Percentiles rank a stretch among this genome's conserved stretches.
These are phyloP conservation scores for Groenewaldozyma auringiensis DNA, from an alignment of 1,139 yeast genomes.

Conservation along the genomic window DNA sequence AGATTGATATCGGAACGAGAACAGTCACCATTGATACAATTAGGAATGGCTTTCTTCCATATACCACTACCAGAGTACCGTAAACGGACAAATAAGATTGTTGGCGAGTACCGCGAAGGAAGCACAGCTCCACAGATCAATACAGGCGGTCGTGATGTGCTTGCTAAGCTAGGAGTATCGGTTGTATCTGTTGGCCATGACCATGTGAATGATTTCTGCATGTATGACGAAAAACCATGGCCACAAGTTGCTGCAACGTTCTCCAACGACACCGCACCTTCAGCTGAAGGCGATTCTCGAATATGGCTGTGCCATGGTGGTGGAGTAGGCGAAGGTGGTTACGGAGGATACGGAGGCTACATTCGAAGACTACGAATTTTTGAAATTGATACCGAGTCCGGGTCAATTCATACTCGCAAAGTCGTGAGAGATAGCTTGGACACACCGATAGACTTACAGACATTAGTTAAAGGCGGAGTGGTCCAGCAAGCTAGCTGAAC, in stretches of 20 bases:
- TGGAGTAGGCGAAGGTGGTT: slow-evolving; percentile 89
- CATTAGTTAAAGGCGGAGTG: slow-evolving; percentile 44
- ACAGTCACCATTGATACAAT: slow-evolving; percentile 38
- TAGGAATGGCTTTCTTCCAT: slow-evolving; percentile 88
- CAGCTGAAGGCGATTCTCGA: slow-evolving; percentile 32
- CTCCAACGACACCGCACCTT: slow-evolving; percentile 9
- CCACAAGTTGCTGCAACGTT: background rate
- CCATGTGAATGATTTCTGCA: slow-evolving; percentile 87
- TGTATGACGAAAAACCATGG: slow-evolving; percentile 36
- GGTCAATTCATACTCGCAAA: slow-evolving; percentile 66
- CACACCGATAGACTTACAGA: slow-evolving; percentile 48
- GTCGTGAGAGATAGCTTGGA: slow-evolving; percentile 40
- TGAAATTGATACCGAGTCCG: slow-evolving; percentile 51
- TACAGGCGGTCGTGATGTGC: slow-evolving; percentile 51
- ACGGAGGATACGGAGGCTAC: slow-evolving; percentile 84
- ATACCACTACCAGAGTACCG: slow-evolving; percentile 84
- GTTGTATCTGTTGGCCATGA: slow-evolving; percentile 87
- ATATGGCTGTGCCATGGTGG: slow-evolving; percentile 94
- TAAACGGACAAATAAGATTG: slow-evolving; percentile 36
- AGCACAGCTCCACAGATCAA: slow-evolving; percentile 71
- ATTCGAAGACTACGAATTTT: slow-evolving; percentile 65
- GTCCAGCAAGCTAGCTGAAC: too few species aligned
- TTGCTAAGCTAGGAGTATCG: slow-evolving; percentile 57
- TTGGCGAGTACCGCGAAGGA: slow-evolving; percentile 63
- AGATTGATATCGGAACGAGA: slow-evolving; percentile 30